Evolutionary conservation across 2,329 filamentous ascomycete genomes (phyloP).

Genomic region (Aspergillus sp.): DNA sequence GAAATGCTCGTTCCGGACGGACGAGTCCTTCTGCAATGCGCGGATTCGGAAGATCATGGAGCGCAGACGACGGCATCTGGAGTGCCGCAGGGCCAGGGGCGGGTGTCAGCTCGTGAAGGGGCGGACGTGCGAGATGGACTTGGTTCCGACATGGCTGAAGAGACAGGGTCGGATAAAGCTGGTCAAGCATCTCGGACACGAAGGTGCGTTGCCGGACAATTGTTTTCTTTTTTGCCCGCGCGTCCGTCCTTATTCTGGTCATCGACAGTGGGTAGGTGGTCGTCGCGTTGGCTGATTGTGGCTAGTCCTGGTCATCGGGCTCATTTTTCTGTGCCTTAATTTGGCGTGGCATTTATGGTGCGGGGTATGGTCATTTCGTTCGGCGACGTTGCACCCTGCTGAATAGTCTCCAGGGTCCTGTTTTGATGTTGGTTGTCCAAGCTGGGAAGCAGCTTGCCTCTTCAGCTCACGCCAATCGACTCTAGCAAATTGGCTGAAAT

Average conservation of each 20-base stretch:
- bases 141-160: conserved; percentile 22
- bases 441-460: too few species aligned
- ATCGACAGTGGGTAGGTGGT: too few species aligned
- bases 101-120: conserved; percentile 33
- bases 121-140: conserved; percentile 20
- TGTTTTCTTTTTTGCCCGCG: background rate
- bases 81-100: conserved; percentile 22
- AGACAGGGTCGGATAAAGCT: conserved; percentile 8
- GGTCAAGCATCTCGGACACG: conserved; percentile 12
- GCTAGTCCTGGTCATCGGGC: conserved; percentile 9
- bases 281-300: too few species aligned
- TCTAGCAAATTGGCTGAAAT: too few species aligned
- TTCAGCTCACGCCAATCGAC: too few species aligned
- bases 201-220: conserved; percentile 19
- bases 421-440: too few species aligned
- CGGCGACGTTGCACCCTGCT: background rate
- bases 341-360: conserved; percentile 9
- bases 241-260: background rate
- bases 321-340: conserved; percentile 8
- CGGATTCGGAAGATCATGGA: conserved; percentile 35
- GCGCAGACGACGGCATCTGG: conserved; percentile 30
- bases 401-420: background rate
- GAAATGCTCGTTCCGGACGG: conserved; percentile 33
- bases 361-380: conserved; percentile 1
- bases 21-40: conserved; percentile 33